Base-by-base conservation (phyloP, 1,284 basidiomycete species). In the Cronartium quercuum region DNA sequence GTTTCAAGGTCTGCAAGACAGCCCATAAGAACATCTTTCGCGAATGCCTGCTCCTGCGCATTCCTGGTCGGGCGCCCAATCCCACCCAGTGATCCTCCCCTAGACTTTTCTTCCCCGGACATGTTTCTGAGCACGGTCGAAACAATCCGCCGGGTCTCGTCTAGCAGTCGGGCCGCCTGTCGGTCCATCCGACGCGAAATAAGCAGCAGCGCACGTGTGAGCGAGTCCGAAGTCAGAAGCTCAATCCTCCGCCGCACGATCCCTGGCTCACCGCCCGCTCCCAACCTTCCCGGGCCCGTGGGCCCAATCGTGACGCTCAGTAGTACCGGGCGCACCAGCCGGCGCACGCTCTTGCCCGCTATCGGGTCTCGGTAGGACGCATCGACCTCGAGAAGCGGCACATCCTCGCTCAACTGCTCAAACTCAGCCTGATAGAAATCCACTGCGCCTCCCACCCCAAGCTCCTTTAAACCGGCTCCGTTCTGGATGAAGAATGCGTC, bases 231-330 rank as follows among this genome's bases (percentile, higher is more conserved):
- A 13, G 91, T 89, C 37, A 96, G 86, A 5, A 96, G 86, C 83
- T 97, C 94, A 90, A 95, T 94, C 38, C 94, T 84, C 51, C 94
- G 86, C n/a, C 92, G 87, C 34, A 94, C 89, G 78, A 97, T 92
- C 51, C 89, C 87, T 0, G 92, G 89, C 80, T 95, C 91, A 13
- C 86, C 83, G 2, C 85, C 82, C 0, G 85, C 84, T 7, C 85
- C 85, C 7, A 76, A 58, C 82, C 85, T 21, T 40, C 15, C 78
- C 37, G 70, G 69, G 29, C 63, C 70, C 41, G 68, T 65, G 0
- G 92, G 92, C 7, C 92, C 84, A 63, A 96, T 85, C 0, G 92
- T 93, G 78, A 95, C 87, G 0, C 91, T 94, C 75, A 96, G 87
- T 9, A 97, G 85, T 21, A 94, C 89, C 0, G 94, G 93, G 81